These are phyloP conservation scores for Neopestalotiopsis sp. DNA, from an alignment of 2,329 filamentous ascomycete genomes.

Conservation along the genomic window DNA sequence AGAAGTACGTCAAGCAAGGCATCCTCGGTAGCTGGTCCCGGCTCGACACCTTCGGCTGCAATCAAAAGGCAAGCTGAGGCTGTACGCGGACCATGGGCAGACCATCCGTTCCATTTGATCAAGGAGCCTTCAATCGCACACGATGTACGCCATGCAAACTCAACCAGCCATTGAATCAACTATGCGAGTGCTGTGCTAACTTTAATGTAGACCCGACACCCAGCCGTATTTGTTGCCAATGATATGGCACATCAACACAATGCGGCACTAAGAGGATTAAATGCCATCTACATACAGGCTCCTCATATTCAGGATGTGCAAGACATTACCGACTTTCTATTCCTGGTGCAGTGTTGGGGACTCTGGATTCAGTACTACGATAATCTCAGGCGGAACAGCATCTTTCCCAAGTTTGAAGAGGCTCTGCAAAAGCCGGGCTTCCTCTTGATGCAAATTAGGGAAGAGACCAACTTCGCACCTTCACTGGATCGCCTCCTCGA, in stretches of 20 bases:
- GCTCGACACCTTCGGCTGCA: not conserved
- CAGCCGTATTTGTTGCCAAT: constrained; percentile 34
- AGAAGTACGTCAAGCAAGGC: not conserved
- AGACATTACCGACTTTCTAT: constrained; percentile 38
- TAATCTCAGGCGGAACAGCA: constrained; percentile 31
- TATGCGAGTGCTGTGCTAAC: not conserved
- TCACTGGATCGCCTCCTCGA: constrained; percentile 18
- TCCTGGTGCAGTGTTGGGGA: constrained; percentile 36
- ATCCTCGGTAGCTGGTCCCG: not conserved
- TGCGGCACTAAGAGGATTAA: constrained; percentile 40
- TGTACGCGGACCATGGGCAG: constrained; percentile 30
- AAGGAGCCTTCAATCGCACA: constrained; percentile 29
- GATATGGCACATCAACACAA: constrained; percentile 41
- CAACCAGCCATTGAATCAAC: not conserved
- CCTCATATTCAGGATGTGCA: constrained; percentile 30
- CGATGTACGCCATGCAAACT: constrained; percentile 12
- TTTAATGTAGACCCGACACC: constrained; percentile 28
- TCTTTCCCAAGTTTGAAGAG: constrained; percentile 37
- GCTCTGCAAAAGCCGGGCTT: constrained; percentile 27
- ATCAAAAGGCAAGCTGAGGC: not conserved
- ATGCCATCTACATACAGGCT: constrained; percentile 42
- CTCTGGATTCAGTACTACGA: constrained; percentile 38
- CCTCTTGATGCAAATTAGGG: constrained; percentile 25
- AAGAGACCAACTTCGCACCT: constrained; percentile 19
- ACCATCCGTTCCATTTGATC: constrained; percentile 35